phyloP scores from a whole-genome alignment of 345 rosid species.

The Euphorbia peplus region DNA sequence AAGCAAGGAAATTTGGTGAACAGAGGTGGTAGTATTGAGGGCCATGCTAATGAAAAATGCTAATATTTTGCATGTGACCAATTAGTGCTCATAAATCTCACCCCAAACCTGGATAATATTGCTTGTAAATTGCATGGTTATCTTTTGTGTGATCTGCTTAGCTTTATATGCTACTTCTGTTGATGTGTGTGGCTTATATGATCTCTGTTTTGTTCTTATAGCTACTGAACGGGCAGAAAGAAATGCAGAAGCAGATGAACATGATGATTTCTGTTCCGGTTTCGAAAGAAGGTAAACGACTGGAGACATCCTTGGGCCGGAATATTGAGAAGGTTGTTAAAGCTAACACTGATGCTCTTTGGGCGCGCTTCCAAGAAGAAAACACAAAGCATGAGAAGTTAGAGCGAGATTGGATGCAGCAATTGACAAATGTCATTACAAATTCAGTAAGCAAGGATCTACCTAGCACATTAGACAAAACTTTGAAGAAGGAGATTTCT shows the following conservation, averaged over 20 bases:
- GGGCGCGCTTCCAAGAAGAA: slow-evolving; percentile 33
- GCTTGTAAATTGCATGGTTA: background rate
- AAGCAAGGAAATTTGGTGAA: background rate
- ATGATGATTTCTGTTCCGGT: slow-evolving; percentile 21
- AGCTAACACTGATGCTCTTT: slow-evolving; percentile 28
- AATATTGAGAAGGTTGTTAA: slow-evolving; percentile 25
- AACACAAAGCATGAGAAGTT: slow-evolving; percentile 24
- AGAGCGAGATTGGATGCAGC: slow-evolving; percentile 20
- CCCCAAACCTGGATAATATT: background rate
- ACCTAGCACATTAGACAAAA: slow-evolving; percentile 24
- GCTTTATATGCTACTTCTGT: background rate
- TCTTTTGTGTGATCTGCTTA: background rate
- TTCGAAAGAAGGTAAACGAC: slow-evolving; percentile 30
- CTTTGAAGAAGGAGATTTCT: slow-evolving; percentile 28
- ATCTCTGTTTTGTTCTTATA: slow-evolving; percentile 6
- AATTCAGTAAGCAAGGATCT: slow-evolving; percentile 28
- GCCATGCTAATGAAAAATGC: background rate
- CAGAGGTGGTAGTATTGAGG: background rate
- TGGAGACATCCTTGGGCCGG: slow-evolving; percentile 33
- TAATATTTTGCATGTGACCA: background rate
- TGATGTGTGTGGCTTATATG: background rate
- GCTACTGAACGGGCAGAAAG: slow-evolving; percentile 27
- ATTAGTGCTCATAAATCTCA: background rate
- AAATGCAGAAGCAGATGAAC: slow-evolving; percentile 30
- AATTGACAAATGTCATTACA: slow-evolving; percentile 19